Evolutionary conservation across 108 stramenopile species (phyloP).

Genomic region (Cafeteria roenbergensis): DNA sequence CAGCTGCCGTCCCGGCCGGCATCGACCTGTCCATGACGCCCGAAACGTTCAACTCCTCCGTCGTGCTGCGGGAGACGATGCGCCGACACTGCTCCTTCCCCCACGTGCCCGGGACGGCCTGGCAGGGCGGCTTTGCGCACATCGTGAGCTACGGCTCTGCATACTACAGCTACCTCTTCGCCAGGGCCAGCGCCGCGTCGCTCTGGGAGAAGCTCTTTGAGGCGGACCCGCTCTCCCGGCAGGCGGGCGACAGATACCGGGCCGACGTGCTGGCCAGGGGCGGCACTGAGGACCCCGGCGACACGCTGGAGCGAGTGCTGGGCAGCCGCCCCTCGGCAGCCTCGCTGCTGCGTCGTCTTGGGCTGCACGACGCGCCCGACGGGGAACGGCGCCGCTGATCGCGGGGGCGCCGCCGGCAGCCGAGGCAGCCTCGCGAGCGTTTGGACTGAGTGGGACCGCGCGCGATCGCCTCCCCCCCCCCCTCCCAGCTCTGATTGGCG

Average conservation of each 20-base stretch:
- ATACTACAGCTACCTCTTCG: constrained; percentile 41
- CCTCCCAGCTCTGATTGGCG: too few relatives aligned
- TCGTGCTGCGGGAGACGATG: constrained; percentile 12
- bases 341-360: too few relatives aligned
- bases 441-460: too few relatives aligned
- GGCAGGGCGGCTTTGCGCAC: constrained; percentile 21
- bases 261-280: constrained; percentile 25
- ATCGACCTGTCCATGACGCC: not conserved
- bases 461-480: too few relatives aligned
- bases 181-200: constrained; percentile 35
- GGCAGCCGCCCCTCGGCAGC: constrained; percentile 21
- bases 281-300: constrained; percentile 28
- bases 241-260: constrained; percentile 32
- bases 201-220: constrained; percentile 38
- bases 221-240: constrained; percentile 25
- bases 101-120: not conserved
- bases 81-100: constrained; percentile 15
- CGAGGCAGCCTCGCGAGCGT: too few relatives aligned
- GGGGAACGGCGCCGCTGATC: too few relatives aligned
- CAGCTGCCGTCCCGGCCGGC: too few relatives aligned
- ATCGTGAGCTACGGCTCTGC: constrained; percentile 33
- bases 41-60: constrained; percentile 5
- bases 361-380: too few relatives aligned
- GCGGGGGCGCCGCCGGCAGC: too few relatives aligned
- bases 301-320: constrained; percentile 28